phyloP scores from a whole-genome alignment of 169 alveolate genomes.

The Nephromyces sp. region DNA sequence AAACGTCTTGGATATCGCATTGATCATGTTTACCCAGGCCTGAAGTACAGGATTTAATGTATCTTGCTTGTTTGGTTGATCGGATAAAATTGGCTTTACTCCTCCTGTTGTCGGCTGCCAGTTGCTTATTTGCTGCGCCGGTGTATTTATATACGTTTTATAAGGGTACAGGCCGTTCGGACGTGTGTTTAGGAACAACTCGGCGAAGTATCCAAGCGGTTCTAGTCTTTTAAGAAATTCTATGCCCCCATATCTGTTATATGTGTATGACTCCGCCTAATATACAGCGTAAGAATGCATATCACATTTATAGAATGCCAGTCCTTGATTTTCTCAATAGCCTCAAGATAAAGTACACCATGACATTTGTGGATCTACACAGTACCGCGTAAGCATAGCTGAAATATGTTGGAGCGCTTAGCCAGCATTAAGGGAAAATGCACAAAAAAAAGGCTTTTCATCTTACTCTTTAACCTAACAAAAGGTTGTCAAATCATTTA shows the following conservation, averaged over 20 bases:
- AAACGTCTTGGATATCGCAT: too few relatives aligned
- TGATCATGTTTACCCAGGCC: background rate
- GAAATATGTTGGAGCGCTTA: background rate
- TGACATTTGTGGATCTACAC: background rate
- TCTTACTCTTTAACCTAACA: too few relatives aligned
- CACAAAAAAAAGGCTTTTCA: too few relatives aligned
- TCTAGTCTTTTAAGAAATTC: background rate
- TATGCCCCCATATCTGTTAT: background rate
- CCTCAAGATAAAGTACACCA: too few relatives aligned
- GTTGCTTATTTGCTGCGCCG: background rate
- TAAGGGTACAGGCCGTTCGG: background rate
- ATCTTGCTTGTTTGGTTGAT: background rate
- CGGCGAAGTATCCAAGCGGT: background rate
- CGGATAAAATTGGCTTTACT: background rate
- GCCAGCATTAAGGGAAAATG: background rate
- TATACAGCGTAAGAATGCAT: background rate
- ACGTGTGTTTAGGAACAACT: background rate
- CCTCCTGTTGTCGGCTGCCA: background rate
- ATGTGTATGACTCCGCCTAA: background rate
- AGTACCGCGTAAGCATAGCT: background rate
- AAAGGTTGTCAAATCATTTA: background rate
- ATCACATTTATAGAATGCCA: background rate
- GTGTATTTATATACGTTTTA: background rate
- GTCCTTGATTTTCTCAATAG: background rate
- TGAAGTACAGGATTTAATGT: background rate